Evolutionary conservation across 1,284 basidiomycete species (phyloP), one percentile per base, ranked within the genome.

Genomic region (Ustilago lituana): DNA sequence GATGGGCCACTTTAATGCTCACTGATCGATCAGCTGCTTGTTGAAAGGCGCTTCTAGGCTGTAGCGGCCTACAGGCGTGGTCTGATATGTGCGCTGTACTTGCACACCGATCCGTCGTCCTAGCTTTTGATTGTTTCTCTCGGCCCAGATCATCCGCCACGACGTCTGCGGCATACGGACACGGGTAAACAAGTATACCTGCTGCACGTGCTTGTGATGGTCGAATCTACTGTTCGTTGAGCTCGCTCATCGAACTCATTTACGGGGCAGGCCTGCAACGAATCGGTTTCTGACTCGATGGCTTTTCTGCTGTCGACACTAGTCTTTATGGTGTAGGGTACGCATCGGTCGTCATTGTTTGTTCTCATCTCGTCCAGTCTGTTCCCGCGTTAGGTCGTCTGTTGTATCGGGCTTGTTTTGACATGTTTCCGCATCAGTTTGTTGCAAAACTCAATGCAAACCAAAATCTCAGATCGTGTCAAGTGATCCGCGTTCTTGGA

Each of bases 1-100:
- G 10, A 78, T 78, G 76, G 76, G 76, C 23, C 76, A 78, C 56
- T 74, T 75, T 27, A 75, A 66, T 24, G 73, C 72, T 15, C 69
- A 73, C 44, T 76, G 37, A 52, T 39, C 19, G 29, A 14, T 36
- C 3, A n/a, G n/a, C n/a, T n/a, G n/a, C n/a, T n/a, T n/a, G n/a
- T n/a, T n/a, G n/a, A n/a, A n/a, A n/a, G n/a, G n/a, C n/a, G n/a
- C n/a, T n/a, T n/a, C n/a, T n/a, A n/a, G n/a, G n/a, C n/a, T n/a
- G n/a, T n/a, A n/a, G n/a, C n/a, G n/a, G n/a, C n/a, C n/a, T n/a
- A n/a, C n/a, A n/a, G n/a, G n/a, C n/a, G n/a, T n/a, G n/a, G n/a
- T n/a, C n/a, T n/a, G n/a, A n/a, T n/a, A n/a, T n/a, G n/a, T n/a
- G n/a, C n/a, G n/a, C n/a, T n/a, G n/a, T n/a, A n/a, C n/a, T n/a